Evolutionary conservation across 2,329 filamentous ascomycete genomes (phyloP).

Genomic region (Pseudogymnoascus sp.): DNA sequence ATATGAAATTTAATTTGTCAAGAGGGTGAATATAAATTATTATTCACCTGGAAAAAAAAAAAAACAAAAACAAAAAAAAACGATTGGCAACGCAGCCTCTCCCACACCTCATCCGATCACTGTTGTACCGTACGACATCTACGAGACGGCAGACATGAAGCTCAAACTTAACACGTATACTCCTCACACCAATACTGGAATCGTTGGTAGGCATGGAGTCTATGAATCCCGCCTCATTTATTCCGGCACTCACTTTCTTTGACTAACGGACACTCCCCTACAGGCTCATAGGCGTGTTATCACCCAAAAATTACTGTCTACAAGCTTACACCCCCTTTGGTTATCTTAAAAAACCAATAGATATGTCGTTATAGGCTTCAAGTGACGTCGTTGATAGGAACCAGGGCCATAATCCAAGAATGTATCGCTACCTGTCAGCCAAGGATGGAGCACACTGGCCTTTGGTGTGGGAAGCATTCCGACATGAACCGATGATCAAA

Average conservation of each 20-base stretch:
- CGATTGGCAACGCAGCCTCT: background rate
- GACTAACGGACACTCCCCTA: background rate
- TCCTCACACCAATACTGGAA: background rate
- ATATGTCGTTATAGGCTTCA: background rate
- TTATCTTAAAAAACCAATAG: background rate
- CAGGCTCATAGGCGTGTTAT: background rate
- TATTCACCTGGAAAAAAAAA: background rate
- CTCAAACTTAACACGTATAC: background rate
- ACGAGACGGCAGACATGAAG: background rate
- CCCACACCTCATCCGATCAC: background rate
- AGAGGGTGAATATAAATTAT: background rate
- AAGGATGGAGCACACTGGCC: background rate
- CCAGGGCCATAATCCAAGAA: background rate
- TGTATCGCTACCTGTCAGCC: background rate
- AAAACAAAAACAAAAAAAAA: too few relatives aligned
- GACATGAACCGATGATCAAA: background rate
- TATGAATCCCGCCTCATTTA: background rate
- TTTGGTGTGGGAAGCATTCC: background rate
- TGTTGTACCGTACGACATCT: background rate
- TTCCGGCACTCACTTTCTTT: background rate
- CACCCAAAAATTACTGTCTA: background rate
- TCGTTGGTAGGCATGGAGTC: background rate
- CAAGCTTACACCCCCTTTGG: background rate
- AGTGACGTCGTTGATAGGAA: background rate
- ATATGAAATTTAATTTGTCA: background rate